These are phyloP conservation scores for Penicillium simplicissimum DNA, from an alignment of 495 filamentous ascomycete genomes.

Conservation along the genomic window DNA sequence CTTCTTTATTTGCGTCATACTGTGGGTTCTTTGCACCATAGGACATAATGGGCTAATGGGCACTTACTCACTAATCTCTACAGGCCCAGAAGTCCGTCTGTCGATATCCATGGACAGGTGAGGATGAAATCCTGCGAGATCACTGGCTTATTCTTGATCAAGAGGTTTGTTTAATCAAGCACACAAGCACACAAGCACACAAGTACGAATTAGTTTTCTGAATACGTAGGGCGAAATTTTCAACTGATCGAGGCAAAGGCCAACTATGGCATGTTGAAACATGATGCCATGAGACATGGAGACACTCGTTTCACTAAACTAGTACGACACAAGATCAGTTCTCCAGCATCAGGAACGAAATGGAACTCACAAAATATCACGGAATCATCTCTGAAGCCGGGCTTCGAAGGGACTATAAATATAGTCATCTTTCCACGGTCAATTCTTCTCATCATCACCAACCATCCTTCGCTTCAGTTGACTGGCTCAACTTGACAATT, in stretches of 20 bases:
- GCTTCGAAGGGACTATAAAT: slow-evolving; percentile 19
- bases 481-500: slow-evolving; percentile 19
- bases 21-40: no score
- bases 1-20: no score
- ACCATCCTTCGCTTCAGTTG: slow-evolving; percentile 15
- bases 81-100: no score
- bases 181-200: no score
- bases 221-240: not conserved
- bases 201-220: not conserved
- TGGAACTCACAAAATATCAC: not conserved
- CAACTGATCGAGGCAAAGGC: not conserved
- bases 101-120: no score
- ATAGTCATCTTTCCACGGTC: slow-evolving; percentile 5
- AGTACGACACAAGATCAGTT: not conserved
- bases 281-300: slow-evolving; percentile 11
- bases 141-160: no score
- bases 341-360: not conserved
- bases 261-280: slow-evolving; percentile 16
- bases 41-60: no score
- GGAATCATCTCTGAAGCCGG: not conserved
- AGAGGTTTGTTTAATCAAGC: no score
- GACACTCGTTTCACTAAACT: slow-evolving; percentile 17
- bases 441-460: slow-evolving; percentile 1
- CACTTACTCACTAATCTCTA: no score
- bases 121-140: no score